phyloP scores from a whole-genome alignment of 768 basidiomycete genomes.

The Strobilomyces echinocephalus region DNA sequence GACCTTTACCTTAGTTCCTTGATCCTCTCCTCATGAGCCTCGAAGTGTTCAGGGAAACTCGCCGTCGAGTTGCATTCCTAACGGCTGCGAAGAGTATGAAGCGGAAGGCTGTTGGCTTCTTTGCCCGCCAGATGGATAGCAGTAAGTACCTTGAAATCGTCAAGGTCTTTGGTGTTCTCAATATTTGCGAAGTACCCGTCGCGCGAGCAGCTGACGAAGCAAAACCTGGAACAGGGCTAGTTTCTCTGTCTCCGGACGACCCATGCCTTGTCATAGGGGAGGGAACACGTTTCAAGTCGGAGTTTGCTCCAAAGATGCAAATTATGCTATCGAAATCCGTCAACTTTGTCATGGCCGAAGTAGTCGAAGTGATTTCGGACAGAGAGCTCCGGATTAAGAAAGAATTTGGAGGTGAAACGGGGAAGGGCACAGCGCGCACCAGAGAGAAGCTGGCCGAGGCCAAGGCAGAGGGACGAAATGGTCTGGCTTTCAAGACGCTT shows the following conservation, averaged over 20 bases:
- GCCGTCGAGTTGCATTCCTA: constrained; percentile 78
- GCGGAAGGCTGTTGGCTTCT: constrained; percentile 72
- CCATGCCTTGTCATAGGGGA: constrained; percentile 80
- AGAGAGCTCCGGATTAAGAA: constrained; percentile 79
- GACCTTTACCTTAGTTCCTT: constrained; percentile 60
- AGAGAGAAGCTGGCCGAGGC: constrained; percentile 65
- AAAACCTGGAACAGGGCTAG: constrained; percentile 64
- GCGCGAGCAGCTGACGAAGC: constrained; percentile 86
- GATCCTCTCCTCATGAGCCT: constrained; percentile 83
- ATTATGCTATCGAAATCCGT: constrained; percentile 81
- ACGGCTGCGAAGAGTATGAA: constrained; percentile 89
- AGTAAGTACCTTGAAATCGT: constrained; percentile 47
- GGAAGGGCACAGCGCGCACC: constrained; percentile 62
- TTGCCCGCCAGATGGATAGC: constrained; percentile 77
- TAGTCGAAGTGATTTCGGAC: constrained; percentile 85
- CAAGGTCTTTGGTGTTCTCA: constrained; percentile 7
- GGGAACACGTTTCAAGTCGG: constrained; percentile 68
- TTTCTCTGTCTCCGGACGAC: constrained; percentile 70
- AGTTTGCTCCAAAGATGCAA: constrained; percentile 76
- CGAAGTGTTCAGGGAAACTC: constrained; percentile 81
- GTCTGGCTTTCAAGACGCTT: constrained; percentile 75
- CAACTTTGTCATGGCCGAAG: constrained; percentile 74
- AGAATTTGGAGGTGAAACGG: constrained; percentile 80
- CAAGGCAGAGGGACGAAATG: constrained; percentile 48
- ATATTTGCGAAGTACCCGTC: constrained; percentile 68